Evolutionary conservation across 495 filamentous ascomycete genomes (phyloP), one percentile per base, ranked within the genome.

Genomic region (Bathelium albidoporum): DNA sequence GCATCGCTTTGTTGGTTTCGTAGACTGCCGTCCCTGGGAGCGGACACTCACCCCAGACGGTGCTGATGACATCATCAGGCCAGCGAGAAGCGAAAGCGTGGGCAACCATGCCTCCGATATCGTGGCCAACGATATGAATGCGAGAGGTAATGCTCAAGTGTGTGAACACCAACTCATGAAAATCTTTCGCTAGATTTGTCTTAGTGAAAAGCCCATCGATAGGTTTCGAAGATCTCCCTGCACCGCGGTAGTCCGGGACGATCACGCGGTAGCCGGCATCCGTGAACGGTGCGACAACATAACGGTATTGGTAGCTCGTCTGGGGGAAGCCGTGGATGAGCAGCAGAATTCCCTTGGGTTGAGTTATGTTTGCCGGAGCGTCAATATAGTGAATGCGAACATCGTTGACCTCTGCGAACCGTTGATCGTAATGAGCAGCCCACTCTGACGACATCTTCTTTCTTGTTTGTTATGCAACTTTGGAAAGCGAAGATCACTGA

Each of bases 61-160:
- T 60, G 45, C 71, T 76, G 1, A 71, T 73, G 2, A 70, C 69
- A 20, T 73, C 59, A 0, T 71, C 63, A 0, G 74, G 70, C 58
- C 72, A 73, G 9, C 68, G 69, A 1, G 72, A 41, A 36, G 59
- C 64, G 60, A 39, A 59, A 10, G 60, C 64, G 45, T 62, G 52
- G 0, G 77, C 76, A 55, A 78, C 72, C 73, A 79, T 77, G 36
- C 73, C 76, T 2, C 77, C 77, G 60, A 79, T 79, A 63, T 79
- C 79, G 61, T 81, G 76, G 28, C 77, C 77, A 1, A 79, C 72
- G 7, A 80, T 60, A 52, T 79, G 78, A 12, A 79, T 68, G 24
- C 65, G 69, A 16, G 73, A 64, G 29, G 67, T 70, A 65, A 79
- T 75, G 22, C 63, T 64, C 5, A 77, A 58, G 34, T 71, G 66